Evolutionary conservation across 495 filamentous ascomycete genomes (phyloP).

Genomic region (Echria macrotheca): DNA sequence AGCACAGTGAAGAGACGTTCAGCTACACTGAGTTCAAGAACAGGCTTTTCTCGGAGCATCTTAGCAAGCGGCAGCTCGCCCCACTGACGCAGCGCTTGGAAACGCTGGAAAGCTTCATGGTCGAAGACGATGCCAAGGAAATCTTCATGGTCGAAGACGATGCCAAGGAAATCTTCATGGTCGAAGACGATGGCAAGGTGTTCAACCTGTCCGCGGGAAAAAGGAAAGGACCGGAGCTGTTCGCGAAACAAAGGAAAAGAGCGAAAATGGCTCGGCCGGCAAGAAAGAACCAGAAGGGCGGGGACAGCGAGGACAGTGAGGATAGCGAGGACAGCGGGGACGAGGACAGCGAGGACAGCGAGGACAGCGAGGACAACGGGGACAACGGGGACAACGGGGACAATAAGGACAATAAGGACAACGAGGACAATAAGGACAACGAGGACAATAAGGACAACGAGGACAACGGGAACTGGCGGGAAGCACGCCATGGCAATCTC

Average conservation of each 20-base stretch:
- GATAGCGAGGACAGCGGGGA: too few relatives aligned
- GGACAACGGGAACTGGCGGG: too few relatives aligned
- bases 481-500: constrained; percentile 49
- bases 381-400: too few relatives aligned
- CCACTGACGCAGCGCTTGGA: constrained; percentile 54
- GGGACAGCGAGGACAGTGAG: constrained; percentile 30
- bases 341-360: too few relatives aligned
- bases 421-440: too few relatives aligned
- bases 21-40: constrained; percentile 49
- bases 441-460: too few relatives aligned
- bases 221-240: not conserved
- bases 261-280: not conserved
- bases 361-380: too few relatives aligned
- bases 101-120: constrained; percentile 55
- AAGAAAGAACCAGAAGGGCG: too few relatives aligned
- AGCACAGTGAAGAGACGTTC: constrained; percentile 34
- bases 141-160: constrained; percentile 7
- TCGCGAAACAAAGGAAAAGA: not conserved
- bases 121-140: constrained; percentile 22
- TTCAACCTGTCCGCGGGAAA: not conserved
- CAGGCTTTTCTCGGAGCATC: constrained; percentile 26
- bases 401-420: too few relatives aligned
- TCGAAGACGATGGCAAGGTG: not conserved
- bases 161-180: not conserved
- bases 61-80: constrained; percentile 41